Conservation (phyloP, 768 basidiomycete species). For the Lactifluus volemus region DNA sequence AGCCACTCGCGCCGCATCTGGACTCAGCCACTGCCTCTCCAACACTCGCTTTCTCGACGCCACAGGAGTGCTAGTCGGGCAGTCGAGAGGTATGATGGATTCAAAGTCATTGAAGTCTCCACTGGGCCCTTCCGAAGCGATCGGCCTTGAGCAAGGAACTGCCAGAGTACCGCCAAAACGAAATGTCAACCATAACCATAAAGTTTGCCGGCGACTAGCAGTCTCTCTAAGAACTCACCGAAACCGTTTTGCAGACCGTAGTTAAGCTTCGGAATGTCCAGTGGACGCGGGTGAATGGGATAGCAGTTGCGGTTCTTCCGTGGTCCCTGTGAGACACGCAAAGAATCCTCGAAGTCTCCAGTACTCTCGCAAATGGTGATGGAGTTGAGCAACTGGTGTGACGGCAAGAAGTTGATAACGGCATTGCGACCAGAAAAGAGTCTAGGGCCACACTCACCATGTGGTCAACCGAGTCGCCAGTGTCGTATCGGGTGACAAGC, state of each 20-base stretch:
- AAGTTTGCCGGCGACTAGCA: no score
- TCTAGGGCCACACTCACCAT: no score
- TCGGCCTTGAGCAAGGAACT: slow-evolving; percentile 16
- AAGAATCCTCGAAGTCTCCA: neutral
- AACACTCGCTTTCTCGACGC: neutral
- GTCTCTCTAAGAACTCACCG: neutral
- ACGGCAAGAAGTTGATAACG: no score
- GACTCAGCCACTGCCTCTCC: neutral
- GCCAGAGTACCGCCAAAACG: neutral
- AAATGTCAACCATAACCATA: no score
- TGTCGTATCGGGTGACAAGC: no score
- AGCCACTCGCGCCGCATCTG: neutral
- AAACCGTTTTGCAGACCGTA: neutral
- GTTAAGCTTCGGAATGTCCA: neutral
- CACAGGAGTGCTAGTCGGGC: neutral
- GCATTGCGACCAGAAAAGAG: no score
- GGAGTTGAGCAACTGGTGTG: neutral
- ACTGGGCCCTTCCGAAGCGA: neutral
- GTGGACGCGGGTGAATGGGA: neutral
- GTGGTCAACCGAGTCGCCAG: no score
- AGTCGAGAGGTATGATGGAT: neutral
- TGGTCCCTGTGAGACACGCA: neutral
- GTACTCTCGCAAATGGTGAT: neutral
- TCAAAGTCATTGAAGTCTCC: neutral
- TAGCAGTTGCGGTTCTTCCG: neutral